These are phyloP conservation scores for Xylariaceae sp. DNA, from an alignment of 2,329 filamentous ascomycete species.

Conservation along the genomic window DNA sequence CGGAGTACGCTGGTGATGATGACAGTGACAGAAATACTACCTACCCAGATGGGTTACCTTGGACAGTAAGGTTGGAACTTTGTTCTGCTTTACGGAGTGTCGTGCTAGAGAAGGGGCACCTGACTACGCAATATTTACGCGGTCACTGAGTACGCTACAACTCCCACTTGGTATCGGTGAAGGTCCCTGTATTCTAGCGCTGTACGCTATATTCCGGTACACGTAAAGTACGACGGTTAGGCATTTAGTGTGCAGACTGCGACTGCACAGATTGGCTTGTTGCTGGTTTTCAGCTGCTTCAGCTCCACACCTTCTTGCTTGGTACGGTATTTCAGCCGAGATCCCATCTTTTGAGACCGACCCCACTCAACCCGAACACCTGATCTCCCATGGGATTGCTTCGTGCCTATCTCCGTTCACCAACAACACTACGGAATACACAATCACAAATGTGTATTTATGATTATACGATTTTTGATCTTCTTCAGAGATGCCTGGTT, in stretches of 20 bases:
- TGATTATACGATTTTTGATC: not conserved
- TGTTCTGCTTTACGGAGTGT: no score
- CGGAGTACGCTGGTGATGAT: no score
- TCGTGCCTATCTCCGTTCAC: not conserved
- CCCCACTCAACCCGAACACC: not conserved
- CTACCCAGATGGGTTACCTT: not conserved
- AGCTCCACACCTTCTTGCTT: conserved; percentile 12
- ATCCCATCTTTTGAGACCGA: conserved; percentile 8
- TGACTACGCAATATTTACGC: no score
- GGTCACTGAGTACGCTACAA: no score
- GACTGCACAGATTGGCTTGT: not conserved
- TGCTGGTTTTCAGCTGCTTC: conserved; percentile 18
- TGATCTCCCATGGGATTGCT: not conserved
- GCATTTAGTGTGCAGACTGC: not conserved
- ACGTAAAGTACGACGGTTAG: not conserved
- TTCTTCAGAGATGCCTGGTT: no score
- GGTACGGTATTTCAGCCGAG: conserved; percentile 8
- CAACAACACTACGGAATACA: not conserved
- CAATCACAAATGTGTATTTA: not conserved
- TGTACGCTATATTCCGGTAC: not conserved
- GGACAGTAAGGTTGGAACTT: not conserved
- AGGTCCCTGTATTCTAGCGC: no score
- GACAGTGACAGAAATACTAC: not conserved
- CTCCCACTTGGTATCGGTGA: no score
- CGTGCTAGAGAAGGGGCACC: no score